phyloP scores from a whole-genome alignment of 345 rosid species.

The Euphorbia pulcherrima region DNA sequence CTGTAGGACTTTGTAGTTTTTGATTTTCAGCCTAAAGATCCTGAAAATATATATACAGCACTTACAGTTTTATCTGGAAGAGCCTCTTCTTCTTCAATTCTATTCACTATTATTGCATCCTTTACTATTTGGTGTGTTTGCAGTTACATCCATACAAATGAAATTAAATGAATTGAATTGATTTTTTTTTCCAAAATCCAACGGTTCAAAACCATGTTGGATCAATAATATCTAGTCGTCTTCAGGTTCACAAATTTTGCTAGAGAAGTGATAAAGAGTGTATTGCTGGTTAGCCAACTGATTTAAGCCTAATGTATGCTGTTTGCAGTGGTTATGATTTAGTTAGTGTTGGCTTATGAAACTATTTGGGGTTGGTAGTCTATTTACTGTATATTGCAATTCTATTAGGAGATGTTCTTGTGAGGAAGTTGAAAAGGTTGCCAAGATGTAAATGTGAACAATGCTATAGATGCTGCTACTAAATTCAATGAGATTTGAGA shows the following conservation, averaged over 20 bases:
- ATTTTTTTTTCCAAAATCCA: too few species aligned
- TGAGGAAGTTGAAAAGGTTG: conserved; percentile 48
- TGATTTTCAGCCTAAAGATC: conserved; percentile 63
- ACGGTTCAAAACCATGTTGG: too few species aligned
- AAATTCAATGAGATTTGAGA: conserved; percentile 49
- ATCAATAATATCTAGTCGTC: too few species aligned
- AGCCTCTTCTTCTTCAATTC: conserved; percentile 1
- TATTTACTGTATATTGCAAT: background rate
- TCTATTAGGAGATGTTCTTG: conserved; percentile 44
- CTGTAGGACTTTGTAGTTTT: conserved; percentile 36
- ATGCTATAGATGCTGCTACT: conserved; percentile 44
- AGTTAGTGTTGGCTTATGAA: background rate
- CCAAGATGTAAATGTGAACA: conserved; percentile 50
- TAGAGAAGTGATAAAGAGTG: too few species aligned
- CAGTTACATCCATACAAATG: too few species aligned
- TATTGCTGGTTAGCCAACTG: too few species aligned
- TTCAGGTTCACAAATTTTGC: too few species aligned
- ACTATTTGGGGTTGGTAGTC: background rate
- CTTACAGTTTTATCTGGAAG: conserved; percentile 48
- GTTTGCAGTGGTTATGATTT: too few species aligned
- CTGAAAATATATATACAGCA: conserved; percentile 46
- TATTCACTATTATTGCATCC: background rate
- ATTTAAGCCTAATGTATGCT: too few species aligned
- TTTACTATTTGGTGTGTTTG: background rate
- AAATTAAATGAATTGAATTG: too few species aligned